These are phyloP conservation scores for Fusarium albidum DNA, from an alignment of 2,329 filamentous ascomycete species.

Conservation along the genomic window DNA sequence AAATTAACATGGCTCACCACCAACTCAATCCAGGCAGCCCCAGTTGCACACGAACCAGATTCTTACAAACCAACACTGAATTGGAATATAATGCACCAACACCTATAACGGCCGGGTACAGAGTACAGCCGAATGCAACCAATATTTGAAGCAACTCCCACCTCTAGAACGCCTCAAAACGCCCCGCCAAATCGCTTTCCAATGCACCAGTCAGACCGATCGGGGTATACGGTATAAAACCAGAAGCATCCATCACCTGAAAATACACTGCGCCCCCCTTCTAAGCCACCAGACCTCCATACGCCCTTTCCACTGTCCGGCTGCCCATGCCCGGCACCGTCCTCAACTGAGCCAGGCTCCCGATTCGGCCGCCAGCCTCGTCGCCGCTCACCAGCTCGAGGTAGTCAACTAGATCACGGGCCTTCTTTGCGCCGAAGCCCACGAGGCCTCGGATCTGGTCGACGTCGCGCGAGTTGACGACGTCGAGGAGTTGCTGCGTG, in stretches of 20 bases:
- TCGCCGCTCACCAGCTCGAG: slow-evolving; percentile 55
- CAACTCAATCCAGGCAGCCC: too few relatives aligned
- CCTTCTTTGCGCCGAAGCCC: slow-evolving; percentile 78
- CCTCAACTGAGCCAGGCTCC: slow-evolving; percentile 59
- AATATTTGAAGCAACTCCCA: slow-evolving; percentile 12
- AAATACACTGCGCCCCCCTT: slow-evolving; percentile 12
- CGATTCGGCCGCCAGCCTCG: slow-evolving; percentile 51
- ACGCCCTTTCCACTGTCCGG: slow-evolving; percentile 64
- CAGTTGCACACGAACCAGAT: too few relatives aligned
- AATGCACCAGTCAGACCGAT: slow-evolving; percentile 32
- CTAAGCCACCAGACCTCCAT: slow-evolving; percentile 53
- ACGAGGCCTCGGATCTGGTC: slow-evolving; percentile 71
- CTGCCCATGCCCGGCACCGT: slow-evolving; percentile 65
- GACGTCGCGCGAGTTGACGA: slow-evolving; percentile 78
- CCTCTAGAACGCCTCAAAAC: slow-evolving; percentile 34
- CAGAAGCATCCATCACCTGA: slow-evolving; percentile 31
- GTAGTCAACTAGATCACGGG: slow-evolving; percentile 65
- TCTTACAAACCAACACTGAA: neutral
- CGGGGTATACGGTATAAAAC: slow-evolving; percentile 36
- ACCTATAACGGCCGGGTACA: slow-evolving; percentile 15
- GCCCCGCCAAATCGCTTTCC: slow-evolving; percentile 23
- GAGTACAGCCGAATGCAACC: slow-evolving; percentile 35
- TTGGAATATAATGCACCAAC: slow-evolving; percentile 20
- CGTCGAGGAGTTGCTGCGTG: slow-evolving; percentile 69
- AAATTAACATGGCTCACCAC: too few relatives aligned